phyloP scores from a whole-genome alignment of 148 eudicot genomes.

The Cornus suecica region DNA sequence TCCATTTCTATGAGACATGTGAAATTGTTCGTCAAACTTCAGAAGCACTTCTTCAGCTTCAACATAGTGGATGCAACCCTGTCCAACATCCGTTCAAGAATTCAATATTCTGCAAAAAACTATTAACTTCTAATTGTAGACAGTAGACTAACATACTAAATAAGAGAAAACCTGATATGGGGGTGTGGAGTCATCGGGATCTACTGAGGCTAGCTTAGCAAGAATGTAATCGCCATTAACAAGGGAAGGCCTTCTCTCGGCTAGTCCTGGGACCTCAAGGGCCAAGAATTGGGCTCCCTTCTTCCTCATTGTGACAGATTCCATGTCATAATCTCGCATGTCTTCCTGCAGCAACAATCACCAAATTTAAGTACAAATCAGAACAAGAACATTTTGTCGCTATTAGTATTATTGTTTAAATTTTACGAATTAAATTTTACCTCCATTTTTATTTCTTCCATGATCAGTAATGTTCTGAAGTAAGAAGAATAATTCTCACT shows the following conservation, averaged over 20 bases:
- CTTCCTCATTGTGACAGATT: conserved; percentile 46
- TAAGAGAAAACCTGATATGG: conserved; percentile 53
- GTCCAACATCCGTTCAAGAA: conserved; percentile 17
- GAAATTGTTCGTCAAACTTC: conserved; percentile 56
- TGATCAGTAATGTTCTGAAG: conserved; percentile 53
- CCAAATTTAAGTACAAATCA: background rate
- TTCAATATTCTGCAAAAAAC: background rate
- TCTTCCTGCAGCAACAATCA: conserved; percentile 55
- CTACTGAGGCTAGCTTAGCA: conserved; percentile 43
- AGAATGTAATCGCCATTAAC: conserved; percentile 64
- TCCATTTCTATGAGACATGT: conserved; percentile 31
- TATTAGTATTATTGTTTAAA: background rate
- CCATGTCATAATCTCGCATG: conserved; percentile 73
- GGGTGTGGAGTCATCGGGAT: conserved; percentile 15
- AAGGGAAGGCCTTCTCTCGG: conserved; percentile 91
- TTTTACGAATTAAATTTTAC: conserved; percentile 26
- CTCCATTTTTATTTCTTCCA: conserved; percentile 92
- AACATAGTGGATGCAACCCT: conserved; percentile 86
- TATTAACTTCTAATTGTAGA: background rate
- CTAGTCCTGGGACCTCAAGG: conserved; percentile 89
- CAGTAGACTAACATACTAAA: background rate
- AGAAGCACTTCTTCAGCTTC: conserved; percentile 88
- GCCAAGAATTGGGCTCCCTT: conserved; percentile 45
- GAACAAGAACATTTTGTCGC: background rate
- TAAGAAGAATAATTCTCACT: conserved; percentile 49